Conservation (phyloP, 2,329 filamentous ascomycete species). For the Septoria linicola region DNA sequence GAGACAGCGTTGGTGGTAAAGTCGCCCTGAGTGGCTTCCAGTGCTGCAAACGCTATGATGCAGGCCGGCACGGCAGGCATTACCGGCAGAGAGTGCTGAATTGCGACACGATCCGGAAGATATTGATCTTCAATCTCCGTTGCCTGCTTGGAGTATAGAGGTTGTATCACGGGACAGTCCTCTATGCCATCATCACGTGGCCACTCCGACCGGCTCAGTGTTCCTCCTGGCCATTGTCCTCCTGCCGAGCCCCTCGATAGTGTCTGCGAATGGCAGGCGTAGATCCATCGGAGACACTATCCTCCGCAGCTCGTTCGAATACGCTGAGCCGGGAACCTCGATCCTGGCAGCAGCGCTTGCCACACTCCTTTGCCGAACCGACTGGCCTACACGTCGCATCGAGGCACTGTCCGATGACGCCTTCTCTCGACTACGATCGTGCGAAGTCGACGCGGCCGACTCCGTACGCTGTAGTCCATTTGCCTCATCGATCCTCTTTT, state of each 20-base stretch:
- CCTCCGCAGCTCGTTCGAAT: constrained; percentile 1
- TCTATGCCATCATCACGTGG: too few relatives aligned
- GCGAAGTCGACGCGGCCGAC: neutral
- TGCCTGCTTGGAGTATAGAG: too few relatives aligned
- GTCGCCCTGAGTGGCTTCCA: too few relatives aligned
- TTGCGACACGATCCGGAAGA: too few relatives aligned
- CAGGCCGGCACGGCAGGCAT: too few relatives aligned
- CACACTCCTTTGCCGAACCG: neutral
- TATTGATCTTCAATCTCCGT: too few relatives aligned
- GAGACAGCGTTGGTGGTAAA: constrained; percentile 35
- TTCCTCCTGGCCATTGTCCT: neutral
- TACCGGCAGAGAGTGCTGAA: too few relatives aligned
- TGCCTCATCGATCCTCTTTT: neutral
- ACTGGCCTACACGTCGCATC: neutral
- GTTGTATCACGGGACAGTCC: too few relatives aligned
- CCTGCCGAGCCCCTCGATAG: neutral
- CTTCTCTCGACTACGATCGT: neutral
- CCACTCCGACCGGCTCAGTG: too few relatives aligned
- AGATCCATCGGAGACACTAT: neutral
- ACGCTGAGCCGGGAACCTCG: neutral
- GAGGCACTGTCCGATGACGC: neutral
- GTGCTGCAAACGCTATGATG: too few relatives aligned
- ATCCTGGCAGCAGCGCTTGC: neutral
- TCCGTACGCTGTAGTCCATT: neutral
- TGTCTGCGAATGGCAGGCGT: constrained; percentile 5